A percentile compares a stretch with the other conserved stretches of the same genome.
phyloP scores from a whole-genome alignment of 495 filamentous ascomycete genomes.

The Aspergillus sclerotioniger region DNA sequence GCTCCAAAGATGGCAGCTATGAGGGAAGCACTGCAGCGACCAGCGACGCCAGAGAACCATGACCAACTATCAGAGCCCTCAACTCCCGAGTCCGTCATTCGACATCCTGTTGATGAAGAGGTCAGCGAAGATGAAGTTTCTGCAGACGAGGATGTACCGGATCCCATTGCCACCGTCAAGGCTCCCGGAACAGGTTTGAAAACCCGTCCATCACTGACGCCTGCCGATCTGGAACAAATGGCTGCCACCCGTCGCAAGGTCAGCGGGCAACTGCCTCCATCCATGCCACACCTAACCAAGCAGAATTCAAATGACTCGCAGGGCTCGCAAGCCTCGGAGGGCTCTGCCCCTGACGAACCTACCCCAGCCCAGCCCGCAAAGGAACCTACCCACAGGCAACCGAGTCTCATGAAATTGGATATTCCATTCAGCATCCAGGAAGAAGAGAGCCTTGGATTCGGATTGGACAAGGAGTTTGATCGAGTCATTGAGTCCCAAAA shows the following conservation, averaged over 20 bases:
- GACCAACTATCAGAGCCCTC: conserved; percentile 59
- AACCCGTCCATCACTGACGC: conserved; percentile 83
- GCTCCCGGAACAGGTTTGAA: conserved; percentile 84
- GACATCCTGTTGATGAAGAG: conserved; percentile 58
- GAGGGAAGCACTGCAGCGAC: conserved; percentile 53
- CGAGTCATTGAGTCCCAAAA: conserved; percentile 96
- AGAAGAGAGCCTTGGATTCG: conserved; percentile 65
- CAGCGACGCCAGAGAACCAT: conserved; percentile 62
- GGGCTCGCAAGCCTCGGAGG: conserved; percentile 6
- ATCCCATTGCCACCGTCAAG: conserved; percentile 85
- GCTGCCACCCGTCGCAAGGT: conserved; percentile 81
- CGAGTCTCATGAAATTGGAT: conserved; percentile 63
- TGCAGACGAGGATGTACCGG: conserved; percentile 60
- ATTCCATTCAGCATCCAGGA: conserved; percentile 56
- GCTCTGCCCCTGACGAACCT: conserved; percentile 34
- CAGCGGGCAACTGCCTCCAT: conserved; percentile 67
- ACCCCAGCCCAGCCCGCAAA: conserved; percentile 21
- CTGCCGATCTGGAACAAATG: conserved; percentile 82
- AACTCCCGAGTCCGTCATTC: conserved; percentile 93
- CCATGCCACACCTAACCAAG: conserved; percentile 50
- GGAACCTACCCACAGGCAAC: conserved; percentile 42
- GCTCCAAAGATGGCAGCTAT: conserved; percentile 48
- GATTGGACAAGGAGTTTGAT: conserved; percentile 90
- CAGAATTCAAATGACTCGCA: conserved; percentile 34
- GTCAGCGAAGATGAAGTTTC: conserved; percentile 29